Evolutionary conservation across 768 basidiomycete genomes (phyloP).

Genomic region (Trametes cingulata): DNA sequence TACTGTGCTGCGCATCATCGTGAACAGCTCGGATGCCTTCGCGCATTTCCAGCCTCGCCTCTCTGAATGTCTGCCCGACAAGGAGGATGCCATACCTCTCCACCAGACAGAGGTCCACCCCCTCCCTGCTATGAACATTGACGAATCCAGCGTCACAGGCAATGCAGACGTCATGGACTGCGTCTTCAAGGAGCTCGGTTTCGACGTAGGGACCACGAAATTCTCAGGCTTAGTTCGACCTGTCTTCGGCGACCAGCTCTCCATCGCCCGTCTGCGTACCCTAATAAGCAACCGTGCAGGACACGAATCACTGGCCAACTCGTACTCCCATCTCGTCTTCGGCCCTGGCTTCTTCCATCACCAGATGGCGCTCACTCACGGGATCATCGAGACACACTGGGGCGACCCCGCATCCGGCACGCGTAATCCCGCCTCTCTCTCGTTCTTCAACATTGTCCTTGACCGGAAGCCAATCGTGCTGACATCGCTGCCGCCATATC

Average conservation of each 20-base stretch:
- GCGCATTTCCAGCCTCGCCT: background rate
- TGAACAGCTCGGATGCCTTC: slow-evolving; percentile 12
- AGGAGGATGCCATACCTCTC: slow-evolving; percentile 24
- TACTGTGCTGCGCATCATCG: slow-evolving; percentile 33
- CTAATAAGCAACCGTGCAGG: slow-evolving; percentile 28
- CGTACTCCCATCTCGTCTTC: slow-evolving; percentile 29
- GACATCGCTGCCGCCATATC: slow-evolving; percentile 37
- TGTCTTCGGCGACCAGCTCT: slow-evolving; percentile 38
- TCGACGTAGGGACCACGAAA: background rate
- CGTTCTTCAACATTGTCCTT: slow-evolving; percentile 38
- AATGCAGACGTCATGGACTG: slow-evolving; percentile 37
- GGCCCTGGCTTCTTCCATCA: slow-evolving; percentile 41
- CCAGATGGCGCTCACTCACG: slow-evolving; percentile 33
- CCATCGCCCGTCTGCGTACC: slow-evolving; percentile 35
- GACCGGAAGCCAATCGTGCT: slow-evolving; percentile 38
- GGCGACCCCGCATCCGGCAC: slow-evolving; percentile 22
- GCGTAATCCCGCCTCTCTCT: slow-evolving; percentile 36
- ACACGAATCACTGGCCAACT: slow-evolving; percentile 29
- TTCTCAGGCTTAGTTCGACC: slow-evolving; percentile 10
- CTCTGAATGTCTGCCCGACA: background rate
- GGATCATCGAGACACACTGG: slow-evolving; percentile 34
- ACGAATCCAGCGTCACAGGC: slow-evolving; percentile 38
- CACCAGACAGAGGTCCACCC: slow-evolving; percentile 35
- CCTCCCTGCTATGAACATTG: slow-evolving; percentile 37
- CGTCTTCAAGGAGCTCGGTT: slow-evolving; percentile 29